A percentile compares a stretch with the other conserved stretches of the same genome.
These are phyloP conservation scores for Rhodomyrtus tomentosa DNA, from an alignment of 345 rosid genomes.

Conservation along the genomic window DNA sequence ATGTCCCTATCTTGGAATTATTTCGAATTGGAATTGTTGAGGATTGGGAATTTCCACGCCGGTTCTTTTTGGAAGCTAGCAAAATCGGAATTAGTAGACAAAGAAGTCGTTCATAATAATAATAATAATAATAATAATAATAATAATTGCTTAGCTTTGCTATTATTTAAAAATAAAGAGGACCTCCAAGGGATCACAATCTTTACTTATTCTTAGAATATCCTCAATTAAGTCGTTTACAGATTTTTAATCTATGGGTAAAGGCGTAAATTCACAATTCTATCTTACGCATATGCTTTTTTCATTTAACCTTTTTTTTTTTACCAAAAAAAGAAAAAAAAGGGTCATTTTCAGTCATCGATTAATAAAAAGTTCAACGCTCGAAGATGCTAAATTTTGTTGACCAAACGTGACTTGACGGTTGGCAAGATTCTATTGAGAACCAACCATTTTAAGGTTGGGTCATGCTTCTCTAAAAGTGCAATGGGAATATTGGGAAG, in stretches of 20 bases:
- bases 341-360: neutral
- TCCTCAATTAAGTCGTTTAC: neutral
- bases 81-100: neutral
- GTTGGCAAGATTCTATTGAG: neutral
- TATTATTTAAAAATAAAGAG: neutral
- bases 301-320: neutral
- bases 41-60: neutral
- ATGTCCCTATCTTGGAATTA: neutral
- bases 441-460: neutral
- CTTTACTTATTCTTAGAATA: neutral
- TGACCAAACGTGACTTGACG: neutral
- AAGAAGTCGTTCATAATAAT: neutral
- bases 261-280: neutral
- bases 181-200: neutral
- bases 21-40: neutral
- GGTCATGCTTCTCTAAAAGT: too few relatives aligned
- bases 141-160: neutral
- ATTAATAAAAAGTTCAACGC: neutral
- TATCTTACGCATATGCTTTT: neutral
- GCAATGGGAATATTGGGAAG: too few relatives aligned
- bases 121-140: neutral
- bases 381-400: neutral
- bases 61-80: neutral
- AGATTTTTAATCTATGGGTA: neutral
- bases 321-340: neutral